phyloP scores from a whole-genome alignment of 139 green algal genomes.

The Ettlia oleoabundans region DNA sequence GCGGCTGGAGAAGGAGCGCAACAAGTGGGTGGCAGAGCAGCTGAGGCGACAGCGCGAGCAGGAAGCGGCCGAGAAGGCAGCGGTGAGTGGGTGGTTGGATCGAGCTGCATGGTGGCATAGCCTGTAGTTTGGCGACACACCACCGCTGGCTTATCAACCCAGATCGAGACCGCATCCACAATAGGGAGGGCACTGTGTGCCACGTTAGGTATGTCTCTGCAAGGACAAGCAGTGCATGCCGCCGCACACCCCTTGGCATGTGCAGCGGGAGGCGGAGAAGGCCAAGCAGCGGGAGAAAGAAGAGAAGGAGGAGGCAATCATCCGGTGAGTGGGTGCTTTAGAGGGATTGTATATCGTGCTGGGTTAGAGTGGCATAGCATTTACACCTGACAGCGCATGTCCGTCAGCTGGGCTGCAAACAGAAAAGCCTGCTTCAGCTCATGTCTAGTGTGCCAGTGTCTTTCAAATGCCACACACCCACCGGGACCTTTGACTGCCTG shows the following conservation, averaged over 20 bases:
- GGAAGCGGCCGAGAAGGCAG: slow-evolving; percentile 30
- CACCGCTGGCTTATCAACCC: no score
- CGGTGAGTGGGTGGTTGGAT: background rate
- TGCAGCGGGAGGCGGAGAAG: slow-evolving; percentile 33
- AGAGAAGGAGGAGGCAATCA: slow-evolving; percentile 37
- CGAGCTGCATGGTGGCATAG: no score
- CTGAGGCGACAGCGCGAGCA: slow-evolving; percentile 41
- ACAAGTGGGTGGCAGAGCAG: slow-evolving; percentile 51
- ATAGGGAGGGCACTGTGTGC: no score
- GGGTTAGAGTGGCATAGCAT: background rate
- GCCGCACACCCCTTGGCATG: background rate
- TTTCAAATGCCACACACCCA: background rate
- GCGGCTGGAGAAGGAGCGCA: slow-evolving; percentile 51
- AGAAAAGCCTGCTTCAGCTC: no score
- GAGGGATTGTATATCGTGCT: background rate
- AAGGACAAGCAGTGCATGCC: no score
- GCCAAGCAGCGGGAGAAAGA: slow-evolving; percentile 41
- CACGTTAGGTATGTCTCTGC: background rate
- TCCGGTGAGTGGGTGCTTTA: background rate
- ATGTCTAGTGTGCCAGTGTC: no score
- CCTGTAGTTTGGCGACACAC: no score
- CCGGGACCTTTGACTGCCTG: no score
- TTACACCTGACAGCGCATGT: no score
- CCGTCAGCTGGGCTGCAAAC: no score
- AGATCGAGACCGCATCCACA: no score